Conservation (phyloP, 768 basidiomycete species). For the Tulasnella sp. region DNA sequence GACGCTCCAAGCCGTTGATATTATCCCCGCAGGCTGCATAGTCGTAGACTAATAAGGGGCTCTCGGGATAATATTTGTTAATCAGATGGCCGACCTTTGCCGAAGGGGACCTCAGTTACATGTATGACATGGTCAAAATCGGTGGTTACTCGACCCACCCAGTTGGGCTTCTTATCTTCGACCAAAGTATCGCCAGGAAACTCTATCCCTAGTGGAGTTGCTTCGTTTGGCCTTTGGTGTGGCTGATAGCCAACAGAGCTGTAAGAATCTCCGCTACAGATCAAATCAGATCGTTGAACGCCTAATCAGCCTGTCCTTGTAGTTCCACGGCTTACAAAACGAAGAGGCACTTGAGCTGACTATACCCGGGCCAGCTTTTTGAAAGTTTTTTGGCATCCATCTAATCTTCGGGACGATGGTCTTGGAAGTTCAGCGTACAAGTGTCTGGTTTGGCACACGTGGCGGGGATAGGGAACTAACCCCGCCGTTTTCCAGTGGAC, state of each 20-base stretch:
- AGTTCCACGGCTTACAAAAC: constrained; percentile 47
- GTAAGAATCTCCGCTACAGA: constrained; percentile 59
- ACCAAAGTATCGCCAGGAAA: constrained; percentile 52
- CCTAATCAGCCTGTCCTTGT: background rate
- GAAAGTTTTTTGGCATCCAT: background rate
- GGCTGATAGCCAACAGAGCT: constrained; percentile 41
- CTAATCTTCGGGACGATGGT: background rate
- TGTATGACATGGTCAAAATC: constrained; percentile 38
- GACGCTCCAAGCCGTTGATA: constrained; percentile 42
- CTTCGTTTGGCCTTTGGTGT: constrained; percentile 37
- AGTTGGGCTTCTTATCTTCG: constrained; percentile 50
- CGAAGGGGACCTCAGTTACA: background rate
- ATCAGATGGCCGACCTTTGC: constrained; percentile 33
- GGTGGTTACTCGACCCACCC: constrained; percentile 58
- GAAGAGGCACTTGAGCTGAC: constrained; percentile 43
- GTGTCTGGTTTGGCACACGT: too few species aligned
- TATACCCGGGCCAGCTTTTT: constrained; percentile 46
- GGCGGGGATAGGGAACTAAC: background rate
- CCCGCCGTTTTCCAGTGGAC: background rate
- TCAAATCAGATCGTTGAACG: background rate
- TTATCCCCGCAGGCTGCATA: constrained; percentile 55
- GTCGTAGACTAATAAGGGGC: constrained; percentile 51
- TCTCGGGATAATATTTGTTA: constrained; percentile 36
- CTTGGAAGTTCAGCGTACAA: background rate
- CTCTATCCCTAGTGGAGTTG: constrained; percentile 47